Percentiles rank a stretch among this genome's conserved stretches.
Evolutionary conservation across 768 basidiomycete species (phyloP).

Genomic region (Termitomyces heimii): DNA sequence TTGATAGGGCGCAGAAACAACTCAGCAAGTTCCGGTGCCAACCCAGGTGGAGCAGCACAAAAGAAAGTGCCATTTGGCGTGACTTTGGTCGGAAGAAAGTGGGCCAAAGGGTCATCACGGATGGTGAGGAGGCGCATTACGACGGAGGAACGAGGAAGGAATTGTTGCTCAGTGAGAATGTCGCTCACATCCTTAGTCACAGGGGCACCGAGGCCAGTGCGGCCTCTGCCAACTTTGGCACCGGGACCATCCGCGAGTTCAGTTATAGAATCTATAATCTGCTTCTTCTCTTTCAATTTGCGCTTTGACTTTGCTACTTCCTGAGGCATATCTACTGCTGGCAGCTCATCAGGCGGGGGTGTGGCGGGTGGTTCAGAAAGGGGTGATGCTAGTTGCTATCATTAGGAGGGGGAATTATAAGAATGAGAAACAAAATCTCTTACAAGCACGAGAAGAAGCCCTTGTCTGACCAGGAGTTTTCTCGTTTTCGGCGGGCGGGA

Average conservation of each 20-base stretch:
- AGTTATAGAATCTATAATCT: conserved; percentile 86
- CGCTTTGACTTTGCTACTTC: conserved; percentile 37
- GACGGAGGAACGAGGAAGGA: conserved; percentile 77
- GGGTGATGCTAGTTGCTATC: conserved; percentile 53
- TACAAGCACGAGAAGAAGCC: conserved; percentile 65
- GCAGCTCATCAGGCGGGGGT: conserved; percentile 58
- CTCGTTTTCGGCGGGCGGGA: conserved; percentile 32
- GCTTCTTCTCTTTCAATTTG: conserved; percentile 70
- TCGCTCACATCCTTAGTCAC: conserved; percentile 53
- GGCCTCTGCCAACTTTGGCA: conserved; percentile 48
- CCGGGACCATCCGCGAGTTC: conserved; percentile 70
- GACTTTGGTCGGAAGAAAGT: conserved; percentile 81
- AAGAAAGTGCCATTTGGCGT: conserved; percentile 71
- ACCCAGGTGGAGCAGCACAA: conserved; percentile 79
- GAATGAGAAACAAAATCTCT: conserved; percentile 18
- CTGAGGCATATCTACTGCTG: conserved; percentile 37
- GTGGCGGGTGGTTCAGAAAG: conserved; percentile 72
- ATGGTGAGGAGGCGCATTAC: conserved; percentile 86
- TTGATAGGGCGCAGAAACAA: conserved; percentile 78
- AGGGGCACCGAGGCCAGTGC: conserved; percentile 45
- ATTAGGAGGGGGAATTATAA: neutral
- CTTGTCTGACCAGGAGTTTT: conserved; percentile 57
- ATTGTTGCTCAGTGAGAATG: conserved; percentile 77
- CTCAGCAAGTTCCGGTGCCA: conserved; percentile 75
- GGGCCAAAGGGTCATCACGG: conserved; percentile 73